These are phyloP conservation scores for Strobilomyces confusus DNA, from an alignment of 768 basidiomycete species.

Conservation along the genomic window DNA sequence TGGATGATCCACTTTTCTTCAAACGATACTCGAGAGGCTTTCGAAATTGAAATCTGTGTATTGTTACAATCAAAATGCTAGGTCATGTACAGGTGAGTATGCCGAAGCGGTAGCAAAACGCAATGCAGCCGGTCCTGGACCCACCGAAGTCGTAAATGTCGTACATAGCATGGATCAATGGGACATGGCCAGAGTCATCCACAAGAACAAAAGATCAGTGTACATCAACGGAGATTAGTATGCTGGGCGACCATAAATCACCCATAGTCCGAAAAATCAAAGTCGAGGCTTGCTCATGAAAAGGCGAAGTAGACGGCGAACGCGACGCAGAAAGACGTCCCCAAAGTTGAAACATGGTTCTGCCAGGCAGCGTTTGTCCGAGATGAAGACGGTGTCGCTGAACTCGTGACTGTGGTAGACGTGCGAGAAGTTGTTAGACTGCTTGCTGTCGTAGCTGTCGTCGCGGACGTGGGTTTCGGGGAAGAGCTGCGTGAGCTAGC, in stretches of 20 bases:
- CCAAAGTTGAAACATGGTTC: constrained; percentile 15
- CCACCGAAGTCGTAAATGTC: constrained; percentile 17
- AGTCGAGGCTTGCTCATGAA: constrained; percentile 15
- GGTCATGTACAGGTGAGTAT: constrained; percentile 24
- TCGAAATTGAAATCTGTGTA: background rate
- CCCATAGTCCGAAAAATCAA: constrained; percentile 11
- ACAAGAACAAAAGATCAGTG: constrained; percentile 14
- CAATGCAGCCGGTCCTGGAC: constrained; percentile 9
- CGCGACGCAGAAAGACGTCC: constrained; percentile 14
- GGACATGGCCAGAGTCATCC: constrained; percentile 7
- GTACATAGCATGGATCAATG: constrained; percentile 10
- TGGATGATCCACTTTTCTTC: constrained; percentile 4
- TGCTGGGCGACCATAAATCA: constrained; percentile 4
- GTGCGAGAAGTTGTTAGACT: background rate
- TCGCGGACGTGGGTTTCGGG: background rate
- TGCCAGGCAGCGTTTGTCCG: constrained; percentile 25
- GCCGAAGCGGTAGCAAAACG: constrained; percentile 5
- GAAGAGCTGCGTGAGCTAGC: background rate
- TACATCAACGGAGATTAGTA: constrained; percentile 9
- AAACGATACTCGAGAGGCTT: constrained; percentile 2
- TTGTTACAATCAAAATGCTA: constrained; percentile 23
- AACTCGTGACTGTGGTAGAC: constrained; percentile 5
- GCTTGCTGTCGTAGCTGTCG: constrained; percentile 1
- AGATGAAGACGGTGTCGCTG: constrained; percentile 8
- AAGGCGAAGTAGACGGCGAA: constrained; percentile 18